phyloP scores from a whole-genome alignment of 306 rosid species.

The Pyrus pyrifolia region DNA sequence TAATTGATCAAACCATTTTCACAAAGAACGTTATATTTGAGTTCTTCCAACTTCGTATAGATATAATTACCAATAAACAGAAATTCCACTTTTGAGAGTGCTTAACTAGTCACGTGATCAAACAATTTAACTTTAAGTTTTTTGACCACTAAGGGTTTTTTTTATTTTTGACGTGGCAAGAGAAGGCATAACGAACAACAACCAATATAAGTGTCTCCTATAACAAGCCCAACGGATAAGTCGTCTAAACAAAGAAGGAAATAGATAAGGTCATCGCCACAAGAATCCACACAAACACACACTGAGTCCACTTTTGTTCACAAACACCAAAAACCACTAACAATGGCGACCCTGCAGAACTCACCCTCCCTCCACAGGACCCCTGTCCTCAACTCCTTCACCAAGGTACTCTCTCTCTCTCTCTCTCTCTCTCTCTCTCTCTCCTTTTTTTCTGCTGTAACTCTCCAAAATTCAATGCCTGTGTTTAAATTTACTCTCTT shows the following conservation, averaged over 20 bases:
- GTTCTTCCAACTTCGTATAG: too few relatives aligned
- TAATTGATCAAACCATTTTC: too few relatives aligned
- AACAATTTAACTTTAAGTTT: neutral
- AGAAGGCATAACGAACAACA: slow-evolving; percentile 1
- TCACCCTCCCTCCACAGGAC: slow-evolving; percentile 52
- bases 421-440: neutral
- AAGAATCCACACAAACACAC: neutral
- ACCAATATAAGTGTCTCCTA: neutral
- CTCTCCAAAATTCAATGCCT: neutral
- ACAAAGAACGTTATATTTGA: too few relatives aligned
- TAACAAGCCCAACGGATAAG: slow-evolving; percentile 18
- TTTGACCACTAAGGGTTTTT: neutral
- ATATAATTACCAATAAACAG: too few relatives aligned
- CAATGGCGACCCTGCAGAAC: slow-evolving; percentile 70
- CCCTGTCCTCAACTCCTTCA: slow-evolving; percentile 51
- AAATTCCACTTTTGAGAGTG: too few relatives aligned
- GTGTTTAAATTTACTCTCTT: neutral
- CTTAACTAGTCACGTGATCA: neutral
- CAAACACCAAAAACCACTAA: neutral
- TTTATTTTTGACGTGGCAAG: neutral
- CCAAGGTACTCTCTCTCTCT: slow-evolving; percentile 44
- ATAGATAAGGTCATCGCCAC: slow-evolving; percentile 27
- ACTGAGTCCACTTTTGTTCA: neutral
- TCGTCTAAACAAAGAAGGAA: slow-evolving; percentile 1
- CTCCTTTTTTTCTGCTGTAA: neutral